Evolutionary conservation across 2,329 filamentous ascomycete species (phyloP).

Genomic region (Cladophialophora bantiana): DNA sequence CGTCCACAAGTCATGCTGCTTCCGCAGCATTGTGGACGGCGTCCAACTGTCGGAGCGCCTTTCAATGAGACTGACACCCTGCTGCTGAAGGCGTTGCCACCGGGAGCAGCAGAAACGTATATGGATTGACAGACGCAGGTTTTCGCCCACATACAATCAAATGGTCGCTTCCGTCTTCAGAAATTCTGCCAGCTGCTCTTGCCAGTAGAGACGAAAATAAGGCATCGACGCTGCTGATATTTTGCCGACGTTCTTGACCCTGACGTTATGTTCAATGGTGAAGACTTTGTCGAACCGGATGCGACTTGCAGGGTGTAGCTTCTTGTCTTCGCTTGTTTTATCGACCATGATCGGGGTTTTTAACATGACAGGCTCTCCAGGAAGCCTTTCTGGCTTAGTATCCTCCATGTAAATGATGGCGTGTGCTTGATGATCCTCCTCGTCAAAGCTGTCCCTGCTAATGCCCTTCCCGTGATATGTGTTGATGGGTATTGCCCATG

Average conservation of each 20-base stretch:
- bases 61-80: neutral
- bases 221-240: slow-evolving; percentile 44
- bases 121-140: neutral
- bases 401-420: slow-evolving; percentile 48
- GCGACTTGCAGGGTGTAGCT: slow-evolving; percentile 47
- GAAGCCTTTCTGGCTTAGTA: slow-evolving; percentile 25
- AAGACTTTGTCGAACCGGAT: slow-evolving; percentile 52
- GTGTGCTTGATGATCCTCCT: slow-evolving; percentile 44
- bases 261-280: slow-evolving; percentile 54
- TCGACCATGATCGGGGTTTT: slow-evolving; percentile 50
- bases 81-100: neutral
- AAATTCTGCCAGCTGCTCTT: neutral
- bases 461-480: slow-evolving; percentile 51
- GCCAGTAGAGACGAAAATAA: slow-evolving; percentile 38
- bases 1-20: neutral
- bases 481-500: slow-evolving; percentile 48
- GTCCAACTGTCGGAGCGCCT: neutral
- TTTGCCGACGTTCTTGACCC: slow-evolving; percentile 50
- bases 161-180: neutral
- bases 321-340: slow-evolving; percentile 38
- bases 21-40: neutral
- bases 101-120: slow-evolving; percentile 4
- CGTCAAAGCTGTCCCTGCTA: slow-evolving; percentile 47
- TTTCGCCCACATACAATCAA: neutral
- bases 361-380: slow-evolving; percentile 44